Evolutionary conservation across 192 early-diverging fungal genomes (phyloP).

Genomic region (Mortierella alpina): DNA sequence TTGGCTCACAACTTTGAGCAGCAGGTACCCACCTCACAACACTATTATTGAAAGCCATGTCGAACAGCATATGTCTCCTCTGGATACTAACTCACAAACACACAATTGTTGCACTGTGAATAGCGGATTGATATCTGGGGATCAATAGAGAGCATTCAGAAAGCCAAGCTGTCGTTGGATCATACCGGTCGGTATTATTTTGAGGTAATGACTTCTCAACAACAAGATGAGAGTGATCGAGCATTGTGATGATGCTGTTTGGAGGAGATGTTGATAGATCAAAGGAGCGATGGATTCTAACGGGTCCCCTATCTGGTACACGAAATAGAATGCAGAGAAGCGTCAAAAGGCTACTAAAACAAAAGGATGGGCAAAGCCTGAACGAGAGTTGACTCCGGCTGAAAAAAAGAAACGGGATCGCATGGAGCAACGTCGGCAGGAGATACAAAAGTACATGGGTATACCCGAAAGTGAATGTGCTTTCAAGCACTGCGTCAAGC

Average conservation of each 20-base stretch:
- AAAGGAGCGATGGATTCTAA: not conserved
- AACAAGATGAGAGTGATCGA: too few species aligned
- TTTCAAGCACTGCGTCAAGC: slow-evolving; percentile 19
- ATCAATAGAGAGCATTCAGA: slow-evolving; percentile 9
- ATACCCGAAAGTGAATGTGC: not conserved
- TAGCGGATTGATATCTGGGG: slow-evolving; percentile 45
- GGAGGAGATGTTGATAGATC: too few species aligned
- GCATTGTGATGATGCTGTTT: too few species aligned
- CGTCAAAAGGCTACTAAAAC: slow-evolving; percentile 18
- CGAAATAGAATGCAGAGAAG: slow-evolving; percentile 12
- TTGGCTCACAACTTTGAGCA: too few species aligned
- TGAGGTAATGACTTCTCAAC: slow-evolving; percentile 11
- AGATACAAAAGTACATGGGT: slow-evolving; percentile 20
- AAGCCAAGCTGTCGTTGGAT: slow-evolving; percentile 16
- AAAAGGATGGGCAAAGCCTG: slow-evolving; percentile 42
- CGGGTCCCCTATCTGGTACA: not conserved
- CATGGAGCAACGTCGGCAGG: not conserved
- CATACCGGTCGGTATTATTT: slow-evolving; percentile 13
- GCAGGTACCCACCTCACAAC: too few species aligned
- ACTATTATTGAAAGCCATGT: not conserved
- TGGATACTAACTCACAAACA: not conserved
- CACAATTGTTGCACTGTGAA: not conserved
- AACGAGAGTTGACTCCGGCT: slow-evolving; percentile 31
- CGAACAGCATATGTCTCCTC: not conserved
- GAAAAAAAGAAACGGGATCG: slow-evolving; percentile 33